Evolutionary conservation across 768 basidiomycete genomes (phyloP), one percentile per base, ranked within the genome.

Genomic region (Tylopilus sp.): DNA sequence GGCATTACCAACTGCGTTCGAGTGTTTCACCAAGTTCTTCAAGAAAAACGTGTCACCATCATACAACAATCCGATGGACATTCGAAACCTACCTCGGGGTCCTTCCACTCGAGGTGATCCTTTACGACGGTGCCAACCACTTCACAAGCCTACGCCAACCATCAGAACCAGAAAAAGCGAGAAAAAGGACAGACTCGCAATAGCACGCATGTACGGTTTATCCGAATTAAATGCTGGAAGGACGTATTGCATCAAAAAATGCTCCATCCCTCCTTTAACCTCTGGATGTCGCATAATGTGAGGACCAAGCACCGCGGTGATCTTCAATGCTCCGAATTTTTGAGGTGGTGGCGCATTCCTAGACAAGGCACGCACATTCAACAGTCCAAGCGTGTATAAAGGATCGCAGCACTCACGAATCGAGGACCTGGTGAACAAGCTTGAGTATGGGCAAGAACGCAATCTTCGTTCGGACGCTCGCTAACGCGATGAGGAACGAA

Each of bases 271-370:
- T 49, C 73, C 73, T 61, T 83, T 86, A 54, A 92, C 86, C 30
- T 89, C 84, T 10, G 90, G 89, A 64, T 92, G 90, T 48, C 83
- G 82, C 83, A 92, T 87, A 60, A 93, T 87, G 73, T 87, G 85
- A 0, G 83, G 81, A 0, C 84, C 85, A 4, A 95, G 78, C 0
- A 84, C 83, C 26, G 85, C 79, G 12, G 84, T 84, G 80, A 94
- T 90, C 62, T 89, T 89, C 33, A 96, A 75, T 3, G 89, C 93
- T 42, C 92, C 93, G 61, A 88, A 95, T 42, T 84, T 82, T 57
- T 94, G 85, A 22, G 80, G 71, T 6, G 88, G 68, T 2, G 80
- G 54, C 3, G 84, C 76, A 42, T 74, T 72, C n/a, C 78, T 79
- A 53, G 66, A 37, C 24, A 4, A 48, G 11, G 8, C n/a, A n/a